Evolutionary conservation across 176 grass and related monocot genomes (phyloP).

Genomic region (Aegilops umbellulata): DNA sequence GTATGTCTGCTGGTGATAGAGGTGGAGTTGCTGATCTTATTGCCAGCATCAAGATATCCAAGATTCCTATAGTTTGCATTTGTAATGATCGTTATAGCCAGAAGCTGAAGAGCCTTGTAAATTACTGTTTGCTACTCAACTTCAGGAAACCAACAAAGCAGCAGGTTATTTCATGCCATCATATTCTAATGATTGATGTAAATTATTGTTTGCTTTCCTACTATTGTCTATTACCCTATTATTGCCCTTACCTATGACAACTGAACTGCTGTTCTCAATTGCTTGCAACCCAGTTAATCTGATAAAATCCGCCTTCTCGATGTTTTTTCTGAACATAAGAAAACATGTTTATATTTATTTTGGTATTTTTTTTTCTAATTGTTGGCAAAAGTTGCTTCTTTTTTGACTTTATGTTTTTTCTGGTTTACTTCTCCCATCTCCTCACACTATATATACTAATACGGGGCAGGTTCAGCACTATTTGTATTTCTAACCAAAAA

Average conservation of each 20-base stretch:
- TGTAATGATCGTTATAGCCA: conserved; percentile 99
- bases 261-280: background rate
- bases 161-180: conserved; percentile 62
- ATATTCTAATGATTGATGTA: background rate
- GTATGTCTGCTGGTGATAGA: conserved; percentile 99
- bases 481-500: conserved; percentile 9
- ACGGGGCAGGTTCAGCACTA: background rate
- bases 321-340: conserved; percentile 9
- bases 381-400: background rate
- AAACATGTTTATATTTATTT: background rate
- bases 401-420: background rate
- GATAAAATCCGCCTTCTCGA: background rate
- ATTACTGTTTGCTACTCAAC: conserved; percentile 84
- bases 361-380: background rate
- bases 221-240: background rate
- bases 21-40: conserved; percentile 99
- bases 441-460: background rate
- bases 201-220: background rate
- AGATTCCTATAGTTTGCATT: conserved; percentile 97
- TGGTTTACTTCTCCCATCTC: conserved; percentile 7
- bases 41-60: conserved; percentile 98
- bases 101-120: conserved; percentile 97
- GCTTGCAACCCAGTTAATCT: conserved; percentile 9
- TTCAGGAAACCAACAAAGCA: conserved; percentile 98
- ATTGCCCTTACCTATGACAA: background rate